These are phyloP conservation scores for Yarrowia deformans DNA, from an alignment of 805 yeast species.

Conservation along the genomic window DNA sequence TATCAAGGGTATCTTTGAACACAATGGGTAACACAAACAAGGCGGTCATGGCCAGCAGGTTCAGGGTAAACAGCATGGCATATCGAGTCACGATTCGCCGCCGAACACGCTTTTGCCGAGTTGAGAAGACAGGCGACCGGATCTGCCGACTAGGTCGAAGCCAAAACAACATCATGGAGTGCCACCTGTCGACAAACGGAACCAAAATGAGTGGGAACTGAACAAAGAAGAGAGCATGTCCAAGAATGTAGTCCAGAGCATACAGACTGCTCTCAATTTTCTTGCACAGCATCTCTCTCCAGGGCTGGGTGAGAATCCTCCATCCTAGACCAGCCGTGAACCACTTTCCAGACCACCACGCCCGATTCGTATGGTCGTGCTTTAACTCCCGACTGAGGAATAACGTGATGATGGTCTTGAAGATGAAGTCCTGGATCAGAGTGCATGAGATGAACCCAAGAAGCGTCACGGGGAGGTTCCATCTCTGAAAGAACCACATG, in stretches of 20 bases:
- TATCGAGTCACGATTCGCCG: constrained; percentile 28
- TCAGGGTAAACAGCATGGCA: constrained; percentile 12
- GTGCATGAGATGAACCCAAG: constrained; percentile 66
- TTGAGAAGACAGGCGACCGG: constrained; percentile 85
- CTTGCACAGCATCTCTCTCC: constrained; percentile 87
- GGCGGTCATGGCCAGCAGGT: constrained; percentile 25
- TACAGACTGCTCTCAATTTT: constrained; percentile 84
- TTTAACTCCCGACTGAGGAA: constrained; percentile 67
- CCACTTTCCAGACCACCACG: constrained; percentile 66
- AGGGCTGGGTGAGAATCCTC: constrained; percentile 82
- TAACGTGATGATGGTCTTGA: constrained; percentile 59
- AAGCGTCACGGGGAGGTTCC: constrained; percentile 66
- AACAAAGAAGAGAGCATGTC: constrained; percentile 77
- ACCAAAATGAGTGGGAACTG: constrained; percentile 81
- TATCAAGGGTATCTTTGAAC: constrained; percentile 15
- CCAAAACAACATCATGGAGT: constrained; percentile 94
- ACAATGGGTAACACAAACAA: constrained; percentile 25
- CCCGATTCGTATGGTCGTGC: constrained; percentile 64
- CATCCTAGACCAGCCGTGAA: constrained; percentile 77
- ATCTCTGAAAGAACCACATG: constrained; percentile 71
- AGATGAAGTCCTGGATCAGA: constrained; percentile 64
- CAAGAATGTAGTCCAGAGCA: constrained; percentile 88
- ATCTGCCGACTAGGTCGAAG: constrained; percentile 85
- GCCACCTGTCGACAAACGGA: constrained; percentile 89
- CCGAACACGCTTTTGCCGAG: constrained; percentile 70